These are phyloP conservation scores for Penicillium verrucosum DNA, from an alignment of 2,329 filamentous ascomycete species.

Conservation along the genomic window DNA sequence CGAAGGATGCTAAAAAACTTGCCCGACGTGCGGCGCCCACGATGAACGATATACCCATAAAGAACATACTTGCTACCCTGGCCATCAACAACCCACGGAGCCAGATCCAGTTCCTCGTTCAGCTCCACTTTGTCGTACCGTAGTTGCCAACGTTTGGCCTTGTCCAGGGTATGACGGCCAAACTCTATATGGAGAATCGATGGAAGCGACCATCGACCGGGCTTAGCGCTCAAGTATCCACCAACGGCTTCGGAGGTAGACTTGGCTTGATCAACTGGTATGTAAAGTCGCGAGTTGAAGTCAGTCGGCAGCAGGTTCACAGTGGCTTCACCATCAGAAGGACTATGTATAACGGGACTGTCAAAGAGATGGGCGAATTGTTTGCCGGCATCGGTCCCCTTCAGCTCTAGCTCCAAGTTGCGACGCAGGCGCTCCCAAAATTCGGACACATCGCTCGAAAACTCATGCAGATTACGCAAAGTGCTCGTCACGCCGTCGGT, in stretches of 20 bases:
- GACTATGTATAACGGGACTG: constrained; percentile 26
- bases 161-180: constrained; percentile 56
- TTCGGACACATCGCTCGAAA: constrained; percentile 53
- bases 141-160: constrained; percentile 55
- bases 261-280: constrained; percentile 39
- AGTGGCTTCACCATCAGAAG: constrained; percentile 24
- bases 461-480: constrained; percentile 42
- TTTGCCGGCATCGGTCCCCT: constrained; percentile 41
- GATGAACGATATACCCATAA: constrained; percentile 60
- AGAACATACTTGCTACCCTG: constrained; percentile 51
- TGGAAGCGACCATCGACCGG: constrained; percentile 45
- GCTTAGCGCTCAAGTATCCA: constrained; percentile 31
- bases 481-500: constrained; percentile 42
- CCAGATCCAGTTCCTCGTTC: constrained; percentile 53
- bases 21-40: constrained; percentile 56
- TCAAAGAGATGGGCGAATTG: constrained; percentile 50
- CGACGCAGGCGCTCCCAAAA: constrained; percentile 55
- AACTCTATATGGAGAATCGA: constrained; percentile 55
- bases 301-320: constrained; percentile 37
- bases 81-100: constrained; percentile 31
- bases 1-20: constrained; percentile 60
- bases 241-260: constrained; percentile 39
- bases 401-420: constrained; percentile 52
- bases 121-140: constrained; percentile 55
- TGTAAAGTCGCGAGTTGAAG: constrained; percentile 38